Conservation (phyloP, 2,329 filamentous ascomycete species). For the Tolypocladium ovalisporum region DNA sequence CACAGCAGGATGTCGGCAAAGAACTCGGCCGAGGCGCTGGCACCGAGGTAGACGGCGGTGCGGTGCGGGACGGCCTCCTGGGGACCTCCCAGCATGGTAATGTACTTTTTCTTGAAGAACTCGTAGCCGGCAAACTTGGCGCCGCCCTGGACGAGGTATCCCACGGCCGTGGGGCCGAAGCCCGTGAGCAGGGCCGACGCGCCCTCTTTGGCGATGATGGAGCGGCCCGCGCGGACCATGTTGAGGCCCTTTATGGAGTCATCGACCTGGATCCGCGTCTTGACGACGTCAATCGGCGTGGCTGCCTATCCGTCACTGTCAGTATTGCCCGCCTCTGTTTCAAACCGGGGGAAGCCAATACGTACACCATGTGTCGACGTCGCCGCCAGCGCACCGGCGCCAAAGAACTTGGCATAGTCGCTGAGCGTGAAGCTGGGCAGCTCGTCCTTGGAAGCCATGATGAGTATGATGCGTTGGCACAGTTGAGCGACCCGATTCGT, state of each 20-base stretch:
- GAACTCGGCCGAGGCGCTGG: constrained; percentile 58
- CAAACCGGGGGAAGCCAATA: neutral
- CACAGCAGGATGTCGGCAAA: constrained; percentile 75
- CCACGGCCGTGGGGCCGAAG: constrained; percentile 74
- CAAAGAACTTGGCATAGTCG: constrained; percentile 43
- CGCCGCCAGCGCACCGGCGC: constrained; percentile 39
- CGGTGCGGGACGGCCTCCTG: constrained; percentile 31
- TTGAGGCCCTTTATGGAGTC: constrained; percentile 75
- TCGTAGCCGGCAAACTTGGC: constrained; percentile 90
- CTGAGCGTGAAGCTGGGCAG: constrained; percentile 27
- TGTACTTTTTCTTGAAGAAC: constrained; percentile 85
- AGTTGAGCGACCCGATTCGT: neutral
- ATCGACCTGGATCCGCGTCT: constrained; percentile 86
- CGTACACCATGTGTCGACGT: constrained; percentile 40
- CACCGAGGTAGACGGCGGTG: constrained; percentile 59
- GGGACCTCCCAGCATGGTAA: constrained; percentile 51
- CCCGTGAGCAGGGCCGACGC: constrained; percentile 71
- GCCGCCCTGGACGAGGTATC: constrained; percentile 82
- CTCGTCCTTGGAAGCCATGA: constrained; percentile 17
- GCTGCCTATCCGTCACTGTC: constrained; percentile 27
- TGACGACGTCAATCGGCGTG: constrained; percentile 59
- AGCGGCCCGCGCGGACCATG: constrained; percentile 67
- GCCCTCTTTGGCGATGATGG: constrained; percentile 71
- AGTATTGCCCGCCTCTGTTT: neutral
- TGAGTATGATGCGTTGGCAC: neutral